Evolutionary conservation across 2,329 filamentous ascomycete genomes (phyloP), one percentile per base, ranked within the genome.

Genomic region (Lasiodiplodia sp.): DNA sequence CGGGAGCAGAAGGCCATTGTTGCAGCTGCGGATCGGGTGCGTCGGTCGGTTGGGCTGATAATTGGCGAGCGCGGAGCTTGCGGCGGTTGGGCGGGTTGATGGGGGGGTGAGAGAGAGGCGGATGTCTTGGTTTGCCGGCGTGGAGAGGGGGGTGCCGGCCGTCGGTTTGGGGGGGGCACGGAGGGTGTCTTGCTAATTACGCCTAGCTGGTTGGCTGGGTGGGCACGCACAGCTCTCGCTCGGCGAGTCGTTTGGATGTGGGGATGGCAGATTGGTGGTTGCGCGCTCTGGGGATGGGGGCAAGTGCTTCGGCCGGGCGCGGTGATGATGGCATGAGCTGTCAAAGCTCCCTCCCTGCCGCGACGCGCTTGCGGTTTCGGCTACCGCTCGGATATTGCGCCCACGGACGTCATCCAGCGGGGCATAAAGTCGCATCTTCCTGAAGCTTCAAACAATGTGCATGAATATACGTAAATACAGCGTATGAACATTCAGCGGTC

Each of bases 1-100:
- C 82, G 68, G 70, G 79, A 80, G 67, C 44, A 47, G 44, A 81
- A 81, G 71, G 83, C 81, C 84, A 86, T 86, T 72, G 69, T 72
- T 55, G 70, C 34, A 70, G 51, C 38, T 40, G 28, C 38, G 40
- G 38, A n/a, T 31, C 23, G 21, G 40, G 52, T 16, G n/a, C 18
- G 65, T 25, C n/a, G 47, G 23, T 68, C 18, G n/a, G 47, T 23
- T 25, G 47, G 31, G 16, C 25, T n/a, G 44, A 38, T 16, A 49
- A 51, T 34, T 51, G 58, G 60, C 31, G 60, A n/a, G 44, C 37
- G 31, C 31, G 31, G 31, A 64, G 60, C 47, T 64, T 47, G 44
- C 47, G 47, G n/a, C n/a, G 58, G 25, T 10, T 38, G 34, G 37
- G 47, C 47, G 11, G 25, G 60, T 38, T 25, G 60, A 47, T 34